Conservation (phyloP, 345 rosid species). For the Isatis tinctoria region DNA sequence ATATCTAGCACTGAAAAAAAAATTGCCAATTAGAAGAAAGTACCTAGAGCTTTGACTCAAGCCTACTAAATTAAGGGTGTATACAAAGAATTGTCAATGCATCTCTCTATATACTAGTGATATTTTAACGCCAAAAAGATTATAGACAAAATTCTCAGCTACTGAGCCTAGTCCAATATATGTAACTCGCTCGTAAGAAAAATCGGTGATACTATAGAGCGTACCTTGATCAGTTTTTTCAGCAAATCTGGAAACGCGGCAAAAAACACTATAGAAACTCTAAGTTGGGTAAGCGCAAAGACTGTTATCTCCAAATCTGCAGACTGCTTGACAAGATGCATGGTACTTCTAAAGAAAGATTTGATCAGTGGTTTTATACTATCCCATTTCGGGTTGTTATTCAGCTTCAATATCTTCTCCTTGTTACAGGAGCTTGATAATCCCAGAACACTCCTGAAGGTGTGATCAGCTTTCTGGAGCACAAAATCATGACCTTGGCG, state of each 20-base stretch:
- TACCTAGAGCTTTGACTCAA: background rate
- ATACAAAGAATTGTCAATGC: background rate
- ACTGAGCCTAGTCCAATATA: background rate
- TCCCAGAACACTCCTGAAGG: slow-evolving; percentile 57
- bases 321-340: slow-evolving; percentile 61
- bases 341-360: slow-evolving; percentile 70
- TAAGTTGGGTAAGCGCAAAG: slow-evolving; percentile 53
- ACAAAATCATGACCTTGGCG: slow-evolving; percentile 51
- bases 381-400: slow-evolving; percentile 68
- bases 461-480: slow-evolving; percentile 63
- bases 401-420: slow-evolving; percentile 60
- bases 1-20: too few species aligned
- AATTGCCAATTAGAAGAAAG: too few species aligned
- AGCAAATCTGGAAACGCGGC: slow-evolving; percentile 66
- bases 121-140: background rate
- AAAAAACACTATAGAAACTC: slow-evolving; percentile 51
- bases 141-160: background rate
- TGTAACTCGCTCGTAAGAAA: background rate
- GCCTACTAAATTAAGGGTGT: background rate
- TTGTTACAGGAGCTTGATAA: slow-evolving; percentile 50
- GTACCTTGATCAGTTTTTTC: slow-evolving; percentile 69
- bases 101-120: background rate
- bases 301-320: slow-evolving; percentile 57
- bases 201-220: background rate
- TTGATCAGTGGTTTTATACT: slow-evolving; percentile 60